Conservation (phyloP, 108 stramenopile genomes). For the Fragilaria crotonensis region DNA sequence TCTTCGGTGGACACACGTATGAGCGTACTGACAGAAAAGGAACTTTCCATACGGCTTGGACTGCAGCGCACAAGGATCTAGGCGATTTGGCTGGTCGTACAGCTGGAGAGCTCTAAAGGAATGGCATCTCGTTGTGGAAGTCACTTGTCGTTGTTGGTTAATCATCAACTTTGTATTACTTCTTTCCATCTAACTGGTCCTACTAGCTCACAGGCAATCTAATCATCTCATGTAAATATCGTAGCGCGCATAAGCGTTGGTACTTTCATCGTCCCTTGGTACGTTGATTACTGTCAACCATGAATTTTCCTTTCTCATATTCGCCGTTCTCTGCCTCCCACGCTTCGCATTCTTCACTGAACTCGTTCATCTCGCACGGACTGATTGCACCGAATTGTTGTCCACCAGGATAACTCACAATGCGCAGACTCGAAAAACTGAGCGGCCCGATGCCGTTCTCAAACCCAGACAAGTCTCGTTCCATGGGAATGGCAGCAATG, state of each 20-base stretch:
- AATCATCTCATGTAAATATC: neutral
- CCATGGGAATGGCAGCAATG: conserved; percentile 68
- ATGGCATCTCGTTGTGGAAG: too few relatives aligned
- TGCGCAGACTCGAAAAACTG: conserved; percentile 52
- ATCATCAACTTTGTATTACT: neutral
- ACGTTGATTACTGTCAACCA: conserved; percentile 68
- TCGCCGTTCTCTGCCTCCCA: conserved; percentile 78
- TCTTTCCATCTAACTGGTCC: neutral
- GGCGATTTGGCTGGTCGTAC: conserved; percentile 86
- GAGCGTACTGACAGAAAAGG: conserved; percentile 82
- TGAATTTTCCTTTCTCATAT: conserved; percentile 57
- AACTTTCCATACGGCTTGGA: conserved; percentile 90
- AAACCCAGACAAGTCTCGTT: conserved; percentile 39
- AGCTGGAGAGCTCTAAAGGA: conserved; percentile 70
- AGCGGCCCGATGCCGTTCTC: conserved; percentile 82
- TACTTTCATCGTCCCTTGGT: conserved; percentile 70
- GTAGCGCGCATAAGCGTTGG: too few relatives aligned
- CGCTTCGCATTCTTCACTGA: conserved; percentile 82
- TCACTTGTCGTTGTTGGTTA: neutral
- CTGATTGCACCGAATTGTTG: conserved; percentile 91
- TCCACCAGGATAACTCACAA: conserved; percentile 85
- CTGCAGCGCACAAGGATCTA: conserved; percentile 90
- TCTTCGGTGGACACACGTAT: conserved; percentile 99
- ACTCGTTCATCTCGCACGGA: conserved; percentile 95
- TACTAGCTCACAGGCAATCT: conserved; percentile 1